Base-by-base conservation (phyloP, 2,329 filamentous ascomycete genomes). In the Shiraia sp. region DNA sequence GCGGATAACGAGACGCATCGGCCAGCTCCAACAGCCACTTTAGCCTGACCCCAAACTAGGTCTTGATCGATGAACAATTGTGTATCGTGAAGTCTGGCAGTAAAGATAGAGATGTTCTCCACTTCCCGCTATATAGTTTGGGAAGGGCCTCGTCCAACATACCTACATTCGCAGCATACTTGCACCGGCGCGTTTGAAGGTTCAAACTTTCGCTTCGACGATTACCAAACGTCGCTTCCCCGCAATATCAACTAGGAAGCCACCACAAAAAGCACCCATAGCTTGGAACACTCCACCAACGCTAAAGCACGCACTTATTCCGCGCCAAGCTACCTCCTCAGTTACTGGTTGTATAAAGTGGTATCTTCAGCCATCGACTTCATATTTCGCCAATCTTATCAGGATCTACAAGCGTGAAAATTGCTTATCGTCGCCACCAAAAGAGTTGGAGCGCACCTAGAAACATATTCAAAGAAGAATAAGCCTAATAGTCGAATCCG, bases 21-120 rank as follows among this genome's bases (percentile, higher is more conserved):
- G 62, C 59, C 52, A 51, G 43, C 57, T 66, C 63, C 60, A 61
- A 43, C 47, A 25, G 48, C 50, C 46, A 38, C 28, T 32, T 37
- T 40, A 29, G 28, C 49, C 52, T 50, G 42, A 44, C 32, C 28
- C 32, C 23, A 37, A 49, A 43, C 51, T 61, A 59, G 49, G 48
- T 54, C 42, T n/a, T 45, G 25, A 24, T 22, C 24, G 31, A 42
- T 45, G 46, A 45, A 36, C 49, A 53, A 52, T 57, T 56, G 55
- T 57, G 50, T 61, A 63, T 66, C 61, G 47, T 59, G 48, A 38
- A 40, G 26, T 41, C 58, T 59, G 57, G 51, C 55, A 54, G 36
- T 47, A 42, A 37, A 49, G 52, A 65, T 61, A 60, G 51, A 46
- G 40, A 22, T 22, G 19, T 22, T 5, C 41, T 33, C 31, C 34